phyloP scores from a whole-genome alignment of 2,329 filamentous ascomycete genomes.

The Ophiocordyceps unilateralis region DNA sequence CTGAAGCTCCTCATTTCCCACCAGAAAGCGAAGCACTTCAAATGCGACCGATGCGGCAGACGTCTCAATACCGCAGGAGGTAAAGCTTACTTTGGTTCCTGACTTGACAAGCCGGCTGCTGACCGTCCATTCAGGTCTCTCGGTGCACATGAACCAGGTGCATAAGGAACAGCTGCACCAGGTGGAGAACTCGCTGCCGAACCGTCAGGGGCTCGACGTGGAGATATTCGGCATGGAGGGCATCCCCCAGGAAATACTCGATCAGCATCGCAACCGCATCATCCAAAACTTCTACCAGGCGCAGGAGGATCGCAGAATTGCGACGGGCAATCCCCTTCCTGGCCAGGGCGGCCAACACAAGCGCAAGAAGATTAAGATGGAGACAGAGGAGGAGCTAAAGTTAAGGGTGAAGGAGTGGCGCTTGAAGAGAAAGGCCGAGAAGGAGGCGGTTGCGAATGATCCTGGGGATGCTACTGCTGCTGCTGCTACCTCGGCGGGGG shows the following conservation, averaged over 20 bases:
- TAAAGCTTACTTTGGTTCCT: constrained; percentile 22
- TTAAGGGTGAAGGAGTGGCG: constrained; percentile 63
- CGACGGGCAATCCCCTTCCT: constrained; percentile 68
- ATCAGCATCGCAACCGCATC: constrained; percentile 74
- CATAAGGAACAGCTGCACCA: constrained; percentile 82
- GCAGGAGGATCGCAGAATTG: constrained; percentile 64
- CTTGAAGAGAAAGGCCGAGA: constrained; percentile 45
- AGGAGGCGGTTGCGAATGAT: constrained; percentile 28
- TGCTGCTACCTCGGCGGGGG: background rate
- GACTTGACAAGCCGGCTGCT: background rate
- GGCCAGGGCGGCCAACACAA: constrained; percentile 47
- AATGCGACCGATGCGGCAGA: constrained; percentile 79
- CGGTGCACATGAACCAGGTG: constrained; percentile 95
- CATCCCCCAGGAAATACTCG: constrained; percentile 69
- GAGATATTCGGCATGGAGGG: constrained; percentile 99
- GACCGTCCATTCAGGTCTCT: constrained; percentile 45
- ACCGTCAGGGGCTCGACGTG: constrained; percentile 69
- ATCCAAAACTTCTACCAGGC: constrained; percentile 71
- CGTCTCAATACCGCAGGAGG: constrained; percentile 89
- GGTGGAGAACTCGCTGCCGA: constrained; percentile 84
- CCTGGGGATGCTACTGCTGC: constrained; percentile 16
- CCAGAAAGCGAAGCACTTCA: constrained; percentile 99
- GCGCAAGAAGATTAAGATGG: constrained; percentile 54
- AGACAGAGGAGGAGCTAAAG: constrained; percentile 63
- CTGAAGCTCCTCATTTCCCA: constrained; percentile 91